Conservation (phyloP, 108 stramenopile genomes). For the Skeletonema costatum region DNA sequence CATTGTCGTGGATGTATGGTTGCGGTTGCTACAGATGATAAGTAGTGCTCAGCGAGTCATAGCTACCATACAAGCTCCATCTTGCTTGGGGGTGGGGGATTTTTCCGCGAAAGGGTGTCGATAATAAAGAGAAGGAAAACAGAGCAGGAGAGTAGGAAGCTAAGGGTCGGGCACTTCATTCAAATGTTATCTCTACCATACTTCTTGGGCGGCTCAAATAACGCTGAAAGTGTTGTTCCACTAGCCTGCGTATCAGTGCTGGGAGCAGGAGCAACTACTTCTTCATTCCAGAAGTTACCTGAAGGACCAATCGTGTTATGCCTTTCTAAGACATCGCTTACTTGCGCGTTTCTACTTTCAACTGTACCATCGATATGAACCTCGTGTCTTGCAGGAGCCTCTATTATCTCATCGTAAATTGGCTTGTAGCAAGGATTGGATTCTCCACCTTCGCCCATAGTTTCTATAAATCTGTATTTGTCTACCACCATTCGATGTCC, state of each 20-base stretch:
- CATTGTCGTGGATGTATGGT: neutral
- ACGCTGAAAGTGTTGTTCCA: constrained; percentile 1
- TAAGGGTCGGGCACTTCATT: too few relatives aligned
- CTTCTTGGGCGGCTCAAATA: constrained; percentile 15
- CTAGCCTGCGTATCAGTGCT: neutral
- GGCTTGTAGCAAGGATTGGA: constrained; percentile 65
- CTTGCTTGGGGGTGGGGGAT: too few relatives aligned
- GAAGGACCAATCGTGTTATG: constrained; percentile 10
- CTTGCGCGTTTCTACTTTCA: neutral
- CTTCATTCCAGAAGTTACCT: constrained; percentile 13
- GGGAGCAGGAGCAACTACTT: neutral
- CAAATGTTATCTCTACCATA: neutral
- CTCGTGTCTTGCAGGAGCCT: constrained; percentile 43
- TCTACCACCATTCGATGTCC: constrained; percentile 66
- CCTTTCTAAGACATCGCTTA: neutral
- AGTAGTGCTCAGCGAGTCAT: too few relatives aligned
- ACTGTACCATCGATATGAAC: constrained; percentile 34
- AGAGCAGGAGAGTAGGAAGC: too few relatives aligned
- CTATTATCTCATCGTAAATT: constrained; percentile 58
- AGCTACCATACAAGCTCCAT: too few relatives aligned
- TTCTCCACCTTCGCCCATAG: constrained; percentile 66
- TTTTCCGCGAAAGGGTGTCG: too few relatives aligned
- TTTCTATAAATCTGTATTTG: constrained; percentile 60
- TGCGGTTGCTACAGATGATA: too few relatives aligned
- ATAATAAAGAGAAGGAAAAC: too few relatives aligned